Evolutionary conservation across 116 monocot genomes (phyloP).

Genomic region (Iris pallida): DNA sequence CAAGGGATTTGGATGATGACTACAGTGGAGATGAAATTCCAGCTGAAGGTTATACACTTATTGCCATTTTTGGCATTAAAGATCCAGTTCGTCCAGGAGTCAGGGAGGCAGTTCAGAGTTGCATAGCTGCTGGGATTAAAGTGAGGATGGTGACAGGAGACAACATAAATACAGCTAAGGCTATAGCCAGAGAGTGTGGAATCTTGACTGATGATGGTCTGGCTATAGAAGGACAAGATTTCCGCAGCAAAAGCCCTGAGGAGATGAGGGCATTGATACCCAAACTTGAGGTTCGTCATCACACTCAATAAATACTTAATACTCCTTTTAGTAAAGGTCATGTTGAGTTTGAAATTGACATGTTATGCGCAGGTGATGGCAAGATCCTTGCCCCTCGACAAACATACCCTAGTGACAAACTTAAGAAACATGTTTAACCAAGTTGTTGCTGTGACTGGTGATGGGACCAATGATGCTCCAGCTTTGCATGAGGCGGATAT

Average conservation of each 20-base stretch:
- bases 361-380: slow-evolving; percentile 44
- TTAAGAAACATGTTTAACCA: slow-evolving; percentile 43
- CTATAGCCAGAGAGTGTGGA: slow-evolving; percentile 58
- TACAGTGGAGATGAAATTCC: slow-evolving; percentile 28
- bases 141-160: slow-evolving; percentile 61
- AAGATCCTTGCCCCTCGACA: slow-evolving; percentile 52
- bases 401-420: slow-evolving; percentile 53
- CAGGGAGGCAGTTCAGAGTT: slow-evolving; percentile 51
- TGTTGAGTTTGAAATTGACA: background rate
- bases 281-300: slow-evolving; percentile 34
- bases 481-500: slow-evolving; percentile 62
- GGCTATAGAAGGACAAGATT: slow-evolving; percentile 49
- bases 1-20: slow-evolving; percentile 33
- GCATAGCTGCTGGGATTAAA: slow-evolving; percentile 46
- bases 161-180: slow-evolving; percentile 60
- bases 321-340: background rate
- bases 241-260: slow-evolving; percentile 42
- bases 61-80: slow-evolving; percentile 55
- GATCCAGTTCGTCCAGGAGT: slow-evolving; percentile 58
- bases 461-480: slow-evolving; percentile 64
- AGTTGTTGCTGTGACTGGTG: slow-evolving; percentile 60
- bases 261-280: slow-evolving; percentile 49
- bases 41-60: slow-evolving; percentile 36
- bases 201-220: slow-evolving; percentile 52
- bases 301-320: background rate